A percentile compares a stretch with the other conserved stretches of the same genome.
Conservation (phyloP, 208 protist species). For the Leishmania braziliensis region DNA sequence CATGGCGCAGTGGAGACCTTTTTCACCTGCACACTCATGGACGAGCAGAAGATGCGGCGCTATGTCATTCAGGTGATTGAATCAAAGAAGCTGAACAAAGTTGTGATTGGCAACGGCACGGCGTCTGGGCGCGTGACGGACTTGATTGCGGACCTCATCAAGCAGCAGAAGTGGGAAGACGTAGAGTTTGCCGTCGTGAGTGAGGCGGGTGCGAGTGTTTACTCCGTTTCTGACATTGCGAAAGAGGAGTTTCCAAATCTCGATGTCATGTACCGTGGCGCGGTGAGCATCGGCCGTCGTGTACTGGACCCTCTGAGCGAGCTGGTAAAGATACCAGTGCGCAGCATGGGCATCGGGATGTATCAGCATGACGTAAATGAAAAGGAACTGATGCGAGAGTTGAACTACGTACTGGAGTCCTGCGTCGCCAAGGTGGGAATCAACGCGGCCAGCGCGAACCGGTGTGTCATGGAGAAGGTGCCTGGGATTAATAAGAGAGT, state of each 20-base stretch:
- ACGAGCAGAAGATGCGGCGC: conserved; percentile 62
- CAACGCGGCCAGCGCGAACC: conserved; percentile 70
- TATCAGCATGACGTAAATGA: conserved; percentile 92
- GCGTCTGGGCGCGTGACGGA: conserved; percentile 59
- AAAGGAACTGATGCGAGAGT: conserved; percentile 49
- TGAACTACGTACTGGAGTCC: conserved; percentile 72
- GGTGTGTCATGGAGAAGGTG: conserved; percentile 85
- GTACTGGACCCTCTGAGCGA: conserved; percentile 91
- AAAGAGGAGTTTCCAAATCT: conserved; percentile 77
- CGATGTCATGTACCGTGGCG: conserved; percentile 79
- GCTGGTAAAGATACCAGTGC: conserved; percentile 88
- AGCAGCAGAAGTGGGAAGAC: conserved; percentile 35
- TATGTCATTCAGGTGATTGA: conserved; percentile 61
- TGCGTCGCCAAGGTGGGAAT: conserved; percentile 83
- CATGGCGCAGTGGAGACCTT: conserved; percentile 60
- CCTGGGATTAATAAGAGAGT: conserved; percentile 67
- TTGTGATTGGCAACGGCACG: conserved; percentile 90
- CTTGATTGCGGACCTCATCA: conserved; percentile 63
- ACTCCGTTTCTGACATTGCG: conserved; percentile 78
- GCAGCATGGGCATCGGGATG: conserved; percentile 90
- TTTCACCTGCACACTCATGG: conserved; percentile 75
- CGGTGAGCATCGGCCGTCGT: conserved; percentile 87
- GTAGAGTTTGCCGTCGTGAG: conserved; percentile 84
- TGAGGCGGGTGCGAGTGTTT: conserved; percentile 87
- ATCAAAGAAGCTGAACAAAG: conserved; percentile 60